phyloP scores from a whole-genome alignment of 768 basidiomycete genomes.

The Suillus luteus region DNA sequence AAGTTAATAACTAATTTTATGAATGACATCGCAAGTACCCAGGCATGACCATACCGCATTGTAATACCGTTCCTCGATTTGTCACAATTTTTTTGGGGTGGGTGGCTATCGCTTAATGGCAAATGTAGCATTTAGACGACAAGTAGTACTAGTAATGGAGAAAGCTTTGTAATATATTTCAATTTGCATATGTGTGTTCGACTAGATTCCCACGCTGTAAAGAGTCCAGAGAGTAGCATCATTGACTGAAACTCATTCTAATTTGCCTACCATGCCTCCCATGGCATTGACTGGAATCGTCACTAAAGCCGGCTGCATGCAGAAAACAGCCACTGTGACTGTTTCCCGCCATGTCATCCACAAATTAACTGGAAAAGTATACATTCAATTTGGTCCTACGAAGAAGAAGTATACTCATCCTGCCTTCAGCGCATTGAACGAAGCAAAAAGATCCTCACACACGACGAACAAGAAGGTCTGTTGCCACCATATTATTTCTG shows the following conservation, averaged over 20 bases:
- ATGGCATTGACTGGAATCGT: conserved; percentile 76
- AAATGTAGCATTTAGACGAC: no score
- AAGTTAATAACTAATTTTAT: background rate
- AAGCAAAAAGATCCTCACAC: conserved; percentile 77
- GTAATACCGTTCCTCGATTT: background rate
- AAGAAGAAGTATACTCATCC: conserved; percentile 5
- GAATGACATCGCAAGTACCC: background rate
- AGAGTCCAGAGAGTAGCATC: background rate
- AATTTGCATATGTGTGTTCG: no score
- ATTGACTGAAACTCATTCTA: background rate
- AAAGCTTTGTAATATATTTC: no score
- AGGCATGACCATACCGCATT: background rate
- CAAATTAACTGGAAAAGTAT: conserved; percentile 74
- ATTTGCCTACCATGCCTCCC: conserved; percentile 60
- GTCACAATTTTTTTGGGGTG: no score
- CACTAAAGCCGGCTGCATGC: conserved; percentile 80
- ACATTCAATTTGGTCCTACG: conserved; percentile 18
- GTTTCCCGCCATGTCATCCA: conserved; percentile 77
- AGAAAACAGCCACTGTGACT: conserved; percentile 82
- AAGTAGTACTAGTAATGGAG: no score
- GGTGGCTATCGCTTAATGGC: no score
- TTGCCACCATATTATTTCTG: conserved; percentile 12
- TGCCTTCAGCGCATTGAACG: conserved; percentile 62
- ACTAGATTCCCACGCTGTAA: background rate
- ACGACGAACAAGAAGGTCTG: conserved; percentile 74